These are phyloP conservation scores for Magnaporthiopsis incrustans DNA, from an alignment of 2,329 filamentous ascomycete genomes.

Conservation along the genomic window DNA sequence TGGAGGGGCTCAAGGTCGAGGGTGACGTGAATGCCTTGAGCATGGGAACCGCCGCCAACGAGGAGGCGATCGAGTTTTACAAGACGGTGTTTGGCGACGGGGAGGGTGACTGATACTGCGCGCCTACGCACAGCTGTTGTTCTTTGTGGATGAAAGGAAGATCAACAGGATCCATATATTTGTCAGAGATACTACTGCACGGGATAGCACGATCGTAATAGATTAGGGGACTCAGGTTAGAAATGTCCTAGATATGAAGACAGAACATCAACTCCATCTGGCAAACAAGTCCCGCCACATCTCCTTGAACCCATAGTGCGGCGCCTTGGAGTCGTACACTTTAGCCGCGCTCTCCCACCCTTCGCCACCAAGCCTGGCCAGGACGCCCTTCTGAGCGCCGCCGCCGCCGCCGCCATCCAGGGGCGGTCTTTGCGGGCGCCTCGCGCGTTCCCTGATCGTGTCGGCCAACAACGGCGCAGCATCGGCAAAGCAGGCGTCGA, in stretches of 20 bases:
- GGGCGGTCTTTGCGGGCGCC: slow-evolving; percentile 28
- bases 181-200: background rate
- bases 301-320: slow-evolving; percentile 78
- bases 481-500: slow-evolving; percentile 74
- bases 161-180: background rate
- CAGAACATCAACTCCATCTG: background rate
- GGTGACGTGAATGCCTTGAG: slow-evolving; percentile 21
- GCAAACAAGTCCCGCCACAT: slow-evolving; percentile 79
- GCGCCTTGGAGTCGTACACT: slow-evolving; percentile 66
- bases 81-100: background rate
- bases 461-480: slow-evolving; percentile 69
- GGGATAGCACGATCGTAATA: background rate
- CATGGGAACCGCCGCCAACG: slow-evolving; percentile 11
- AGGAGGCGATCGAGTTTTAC: background rate
- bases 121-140: background rate
- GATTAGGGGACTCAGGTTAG: background rate
- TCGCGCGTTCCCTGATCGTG: slow-evolving; percentile 64
- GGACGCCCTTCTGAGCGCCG: slow-evolving; percentile 38
- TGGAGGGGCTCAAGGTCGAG: slow-evolving; percentile 38
- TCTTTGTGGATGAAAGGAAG: background rate
- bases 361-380: slow-evolving; percentile 51
- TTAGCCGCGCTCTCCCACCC: slow-evolving; percentile 44
- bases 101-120: background rate
- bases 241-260: background rate
- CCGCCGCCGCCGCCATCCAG: slow-evolving; percentile 33